phyloP scores from a whole-genome alignment of 2,329 filamentous ascomycete species.

The Pseudogymnoascus verrucosus region DNA sequence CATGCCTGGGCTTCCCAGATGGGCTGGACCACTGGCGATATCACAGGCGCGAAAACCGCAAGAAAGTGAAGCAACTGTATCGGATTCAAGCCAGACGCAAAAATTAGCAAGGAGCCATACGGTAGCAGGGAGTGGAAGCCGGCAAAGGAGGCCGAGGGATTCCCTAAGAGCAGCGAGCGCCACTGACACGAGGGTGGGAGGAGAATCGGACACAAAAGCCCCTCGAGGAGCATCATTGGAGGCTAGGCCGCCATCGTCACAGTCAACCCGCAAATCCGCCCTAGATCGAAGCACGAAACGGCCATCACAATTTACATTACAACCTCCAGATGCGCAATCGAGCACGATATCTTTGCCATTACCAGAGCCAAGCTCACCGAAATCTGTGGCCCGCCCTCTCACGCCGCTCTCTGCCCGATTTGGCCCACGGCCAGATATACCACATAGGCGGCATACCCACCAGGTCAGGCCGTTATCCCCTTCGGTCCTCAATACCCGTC shows the following conservation, averaged over 20 bases:
- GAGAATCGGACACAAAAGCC: background rate
- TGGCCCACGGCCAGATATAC: conserved; percentile 39
- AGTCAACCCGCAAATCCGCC: conserved; percentile 18
- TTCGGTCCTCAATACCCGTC: conserved; percentile 52
- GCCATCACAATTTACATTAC: conserved; percentile 24
- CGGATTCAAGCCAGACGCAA: conserved; percentile 44
- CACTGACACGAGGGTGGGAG: conserved; percentile 18
- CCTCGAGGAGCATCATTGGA: conserved; percentile 26
- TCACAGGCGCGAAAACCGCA: conserved; percentile 73
- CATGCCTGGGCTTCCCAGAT: conserved; percentile 65
- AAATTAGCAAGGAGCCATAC: conserved; percentile 64
- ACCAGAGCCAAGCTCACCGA: conserved; percentile 51
- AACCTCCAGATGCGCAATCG: conserved; percentile 47
- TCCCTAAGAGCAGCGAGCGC: conserved; percentile 31
- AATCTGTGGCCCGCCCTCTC: conserved; percentile 41
- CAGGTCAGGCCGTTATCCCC: conserved; percentile 49
- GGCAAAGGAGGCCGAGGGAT: conserved; percentile 37
- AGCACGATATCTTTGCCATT: conserved; percentile 62
- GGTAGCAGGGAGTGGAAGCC: conserved; percentile 43
- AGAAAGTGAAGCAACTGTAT: conserved; percentile 51
- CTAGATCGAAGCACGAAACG: conserved; percentile 15
- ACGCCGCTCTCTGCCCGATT: conserved; percentile 52
- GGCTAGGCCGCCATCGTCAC: conserved; percentile 19
- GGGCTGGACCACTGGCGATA: conserved; percentile 72
- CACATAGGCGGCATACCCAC: conserved; percentile 51